Evolutionary conservation across 2,329 filamentous ascomycete genomes (phyloP), one percentile per base, ranked within the genome.

Genomic region (Fusarium subglutinans): DNA sequence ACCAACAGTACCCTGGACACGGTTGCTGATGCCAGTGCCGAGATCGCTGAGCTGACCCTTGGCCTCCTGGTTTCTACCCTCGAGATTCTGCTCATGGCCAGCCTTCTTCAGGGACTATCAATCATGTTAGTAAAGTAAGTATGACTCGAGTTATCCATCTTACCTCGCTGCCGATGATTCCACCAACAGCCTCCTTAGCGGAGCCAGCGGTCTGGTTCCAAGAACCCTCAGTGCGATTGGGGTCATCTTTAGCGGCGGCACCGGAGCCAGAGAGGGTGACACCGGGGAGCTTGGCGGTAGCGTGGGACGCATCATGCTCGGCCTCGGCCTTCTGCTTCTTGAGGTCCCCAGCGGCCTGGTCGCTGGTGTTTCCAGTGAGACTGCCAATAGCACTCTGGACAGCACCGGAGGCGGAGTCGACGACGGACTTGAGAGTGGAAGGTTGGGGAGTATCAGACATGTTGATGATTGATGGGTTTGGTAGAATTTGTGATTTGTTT

Each of bases 201-300:
- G 92, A 90, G 59, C 95, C 96, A n/a, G 95, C 80, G 10, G 94
- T 97, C 85, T 98, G 95, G 86, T 98, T 94, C 91, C 93, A 97
- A 24, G 88, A 87, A 48, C 96, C 95, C 24, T 89, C 81, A 28
- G 87, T 85, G 74, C 95, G 93, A 81, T 96, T 87, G 17, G 91
- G 86, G 82, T 94, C 87, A 82, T 98, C 94, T 76, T 89, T 87
- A 71, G 91, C 88, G 55, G 93, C 86, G 41, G 91, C 92, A 54
- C 94, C 94, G 0, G 90, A 89, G 57, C 91, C 86, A 17, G 92
- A 92, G 66, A 93, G 87, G 30, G 91, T 90, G 80, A 91, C 86
- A 69, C 92, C 91, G 9, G 93, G 94, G n/a, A 92, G 81, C 82
- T 94, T 96, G 74, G 88, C 88, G 22, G 93, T 89, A 10, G 92